Percentiles rank a stretch among this genome's conserved stretches.
These are phyloP conservation scores for Linnemannia elongata DNA, from an alignment of 192 early-diverging fungal species.

Conservation along the genomic window DNA sequence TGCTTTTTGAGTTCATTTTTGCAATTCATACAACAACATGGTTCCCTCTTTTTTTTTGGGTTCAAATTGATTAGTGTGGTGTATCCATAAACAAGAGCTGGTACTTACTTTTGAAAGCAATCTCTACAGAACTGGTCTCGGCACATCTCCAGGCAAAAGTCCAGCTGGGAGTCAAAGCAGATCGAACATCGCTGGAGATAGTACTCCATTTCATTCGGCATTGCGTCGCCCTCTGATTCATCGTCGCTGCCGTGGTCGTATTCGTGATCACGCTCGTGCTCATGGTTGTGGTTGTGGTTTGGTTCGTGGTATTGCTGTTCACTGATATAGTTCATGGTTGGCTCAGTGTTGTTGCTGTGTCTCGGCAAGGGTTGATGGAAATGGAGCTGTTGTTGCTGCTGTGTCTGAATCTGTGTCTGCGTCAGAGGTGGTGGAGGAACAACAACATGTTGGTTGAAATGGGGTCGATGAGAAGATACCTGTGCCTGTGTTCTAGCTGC, in stretches of 20 bases:
- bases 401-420: neutral
- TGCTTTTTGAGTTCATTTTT: neutral
- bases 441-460: slow-evolving; percentile 6
- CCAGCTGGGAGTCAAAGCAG: slow-evolving; percentile 69
- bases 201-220: slow-evolving; percentile 62
- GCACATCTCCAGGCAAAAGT: slow-evolving; percentile 69
- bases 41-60: neutral
- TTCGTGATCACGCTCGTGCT: slow-evolving; percentile 17
- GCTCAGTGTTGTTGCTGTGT: neutral
- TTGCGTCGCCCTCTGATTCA: slow-evolving; percentile 40
- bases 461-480: neutral
- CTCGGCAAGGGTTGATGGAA: neutral
- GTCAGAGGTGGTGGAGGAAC: neutral
- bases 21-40: neutral
- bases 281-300: slow-evolving; percentile 18
- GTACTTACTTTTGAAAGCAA: slow-evolving; percentile 65
- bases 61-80: neutral
- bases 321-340: neutral
- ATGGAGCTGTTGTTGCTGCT: neutral
- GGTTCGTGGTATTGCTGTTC: slow-evolving; percentile 9
- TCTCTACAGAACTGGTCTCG: slow-evolving; percentile 70
- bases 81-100: neutral
- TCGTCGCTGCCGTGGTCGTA: slow-evolving; percentile 49
- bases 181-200: slow-evolving; percentile 70
- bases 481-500: neutral